A percentile compares a stretch with the other conserved stretches of the same genome.
Conservation (phyloP, 192 early-diverging fungal species). For the Mortierella antarctica region DNA sequence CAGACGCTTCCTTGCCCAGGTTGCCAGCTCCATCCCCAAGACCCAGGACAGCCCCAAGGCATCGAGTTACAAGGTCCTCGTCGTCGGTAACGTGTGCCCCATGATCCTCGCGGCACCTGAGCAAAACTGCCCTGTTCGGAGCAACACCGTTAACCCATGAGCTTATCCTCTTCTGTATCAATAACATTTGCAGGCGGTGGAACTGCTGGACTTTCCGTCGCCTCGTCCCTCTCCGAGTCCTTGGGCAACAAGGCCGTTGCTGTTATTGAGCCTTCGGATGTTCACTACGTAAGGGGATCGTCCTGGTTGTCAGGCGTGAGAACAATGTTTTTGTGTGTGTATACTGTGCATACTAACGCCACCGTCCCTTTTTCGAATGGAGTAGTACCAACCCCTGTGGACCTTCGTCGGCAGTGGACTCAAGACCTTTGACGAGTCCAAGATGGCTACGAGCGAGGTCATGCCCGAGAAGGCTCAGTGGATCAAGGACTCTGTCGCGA, state of each 20-base stretch:
- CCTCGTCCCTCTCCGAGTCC: constrained; percentile 71
- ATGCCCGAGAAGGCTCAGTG: constrained; percentile 80
- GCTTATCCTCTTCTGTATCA: not conserved
- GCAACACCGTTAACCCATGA: not conserved
- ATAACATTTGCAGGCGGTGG: constrained; percentile 61
- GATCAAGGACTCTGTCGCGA: constrained; percentile 76
- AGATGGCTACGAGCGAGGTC: constrained; percentile 72
- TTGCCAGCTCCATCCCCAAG: constrained; percentile 20
- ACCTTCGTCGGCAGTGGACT: constrained; percentile 91
- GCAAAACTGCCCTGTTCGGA: not conserved
- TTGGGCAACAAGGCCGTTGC: constrained; percentile 76
- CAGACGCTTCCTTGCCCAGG: constrained; percentile 47
- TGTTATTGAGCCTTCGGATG: constrained; percentile 77
- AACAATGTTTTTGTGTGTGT: not conserved
- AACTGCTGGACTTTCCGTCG: constrained; percentile 70
- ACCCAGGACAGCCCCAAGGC: constrained; percentile 10
- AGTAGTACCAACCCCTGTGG: constrained; percentile 88
- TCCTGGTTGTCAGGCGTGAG: not conserved
- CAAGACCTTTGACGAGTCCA: constrained; percentile 78
- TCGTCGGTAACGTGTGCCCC: constrained; percentile 41
- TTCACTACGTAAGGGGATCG: constrained; percentile 67
- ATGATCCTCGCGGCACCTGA: not conserved
- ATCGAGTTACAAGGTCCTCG: constrained; percentile 65
- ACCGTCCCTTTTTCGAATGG: not conserved
- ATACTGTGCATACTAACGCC: not conserved